A percentile compares a stretch with the other conserved stretches of the same genome.
These are phyloP conservation scores for Medicago lupulina DNA, from an alignment of 306 rosid genomes.

Conservation along the genomic window DNA sequence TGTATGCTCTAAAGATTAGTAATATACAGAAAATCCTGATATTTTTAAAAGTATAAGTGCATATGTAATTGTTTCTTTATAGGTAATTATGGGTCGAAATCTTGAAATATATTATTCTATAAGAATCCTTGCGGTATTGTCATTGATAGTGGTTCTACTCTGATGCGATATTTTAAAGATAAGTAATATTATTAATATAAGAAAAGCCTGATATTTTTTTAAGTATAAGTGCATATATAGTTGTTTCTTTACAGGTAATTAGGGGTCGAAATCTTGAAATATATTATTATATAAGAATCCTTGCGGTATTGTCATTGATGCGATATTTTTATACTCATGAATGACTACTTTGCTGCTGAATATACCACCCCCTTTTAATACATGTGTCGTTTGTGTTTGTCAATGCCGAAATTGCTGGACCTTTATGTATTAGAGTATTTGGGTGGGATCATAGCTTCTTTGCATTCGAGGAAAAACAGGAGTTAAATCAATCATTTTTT, in stretches of 20 bases:
- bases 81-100: slow-evolving; percentile 19
- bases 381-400: neutral
- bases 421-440: slow-evolving; percentile 5
- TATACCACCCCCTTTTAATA: neutral
- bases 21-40: slow-evolving; percentile 16
- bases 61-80: slow-evolving; percentile 13
- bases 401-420: neutral
- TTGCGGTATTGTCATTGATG: slow-evolving; percentile 5
- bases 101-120: slow-evolving; percentile 1
- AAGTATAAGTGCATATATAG: slow-evolving; percentile 24
- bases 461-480: neutral
- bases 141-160: neutral
- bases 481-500: neutral
- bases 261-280: slow-evolving; percentile 21
- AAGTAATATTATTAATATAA: neutral
- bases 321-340: neutral
- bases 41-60: slow-evolving; percentile 27
- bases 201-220: slow-evolving; percentile 27
- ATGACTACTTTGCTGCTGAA: neutral
- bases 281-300: neutral
- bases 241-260: slow-evolving; percentile 13
- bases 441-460: slow-evolving; percentile 30
- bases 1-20: slow-evolving; percentile 9
- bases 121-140: slow-evolving; percentile 6
- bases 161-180: slow-evolving; percentile 6